These are phyloP conservation scores for Amphirosellinia nigrospora DNA, from an alignment of 495 filamentous ascomycete species.

Conservation along the genomic window DNA sequence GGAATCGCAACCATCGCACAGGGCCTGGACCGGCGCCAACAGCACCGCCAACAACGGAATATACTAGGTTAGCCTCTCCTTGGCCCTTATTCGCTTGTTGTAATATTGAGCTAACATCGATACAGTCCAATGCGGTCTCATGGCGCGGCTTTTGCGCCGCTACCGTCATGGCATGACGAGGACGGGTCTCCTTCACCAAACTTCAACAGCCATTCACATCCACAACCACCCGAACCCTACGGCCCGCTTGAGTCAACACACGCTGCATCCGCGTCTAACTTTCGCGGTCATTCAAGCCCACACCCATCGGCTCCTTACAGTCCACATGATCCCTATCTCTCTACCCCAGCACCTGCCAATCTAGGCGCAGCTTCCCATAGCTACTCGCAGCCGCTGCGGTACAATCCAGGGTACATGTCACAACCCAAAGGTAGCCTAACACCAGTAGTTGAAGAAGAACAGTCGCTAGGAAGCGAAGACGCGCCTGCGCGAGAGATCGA, in stretches of 20 bases:
- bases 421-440: slow-evolving; percentile 35
- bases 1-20: slow-evolving; percentile 43
- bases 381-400: slow-evolving; percentile 38
- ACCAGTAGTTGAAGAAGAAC: slow-evolving; percentile 36
- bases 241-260: slow-evolving; percentile 24
- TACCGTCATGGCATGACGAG: slow-evolving; percentile 40
- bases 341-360: slow-evolving; percentile 17
- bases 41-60: slow-evolving; percentile 35
- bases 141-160: slow-evolving; percentile 39
- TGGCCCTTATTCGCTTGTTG: neutral
- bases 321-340: slow-evolving; percentile 18
- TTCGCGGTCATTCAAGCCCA: slow-evolving; percentile 19
- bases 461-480: slow-evolving; percentile 11
- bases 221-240: slow-evolving; percentile 23
- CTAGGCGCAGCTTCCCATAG: slow-evolving; percentile 19
- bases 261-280: slow-evolving; percentile 1
- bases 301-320: slow-evolving; percentile 17
- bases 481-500: slow-evolving; percentile 45
- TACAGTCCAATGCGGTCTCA: slow-evolving; percentile 36
- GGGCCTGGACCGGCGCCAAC: slow-evolving; percentile 37
- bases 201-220: slow-evolving; percentile 25
- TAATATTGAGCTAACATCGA: neutral
- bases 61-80: slow-evolving; percentile 39
- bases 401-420: slow-evolving; percentile 28
- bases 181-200: slow-evolving; percentile 33